A percentile compares a stretch with the other conserved stretches of the same genome.
phyloP scores from a whole-genome alignment of 108 stramenopile species.

The Pseudonitzschia delicatissima region DNA sequence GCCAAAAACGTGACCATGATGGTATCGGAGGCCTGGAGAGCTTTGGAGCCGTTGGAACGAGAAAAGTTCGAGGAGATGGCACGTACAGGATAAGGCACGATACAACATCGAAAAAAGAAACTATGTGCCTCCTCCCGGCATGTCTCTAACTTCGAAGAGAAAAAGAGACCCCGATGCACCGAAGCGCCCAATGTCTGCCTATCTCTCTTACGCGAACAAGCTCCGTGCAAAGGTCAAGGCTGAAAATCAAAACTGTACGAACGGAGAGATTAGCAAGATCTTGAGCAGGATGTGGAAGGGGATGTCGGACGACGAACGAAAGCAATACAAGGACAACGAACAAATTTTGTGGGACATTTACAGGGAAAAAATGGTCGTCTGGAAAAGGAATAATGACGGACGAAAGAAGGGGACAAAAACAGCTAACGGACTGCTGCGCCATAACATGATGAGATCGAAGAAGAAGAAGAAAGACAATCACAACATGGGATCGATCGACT shows the following conservation, averaged over 20 bases:
- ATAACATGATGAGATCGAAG: neutral
- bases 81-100: constrained; percentile 35
- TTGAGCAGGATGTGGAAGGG: constrained; percentile 44
- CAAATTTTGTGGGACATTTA: constrained; percentile 28
- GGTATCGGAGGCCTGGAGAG: constrained; percentile 43
- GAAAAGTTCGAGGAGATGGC: constrained; percentile 46
- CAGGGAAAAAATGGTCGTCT: constrained; percentile 31
- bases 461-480: constrained; percentile 1
- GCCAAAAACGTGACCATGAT: constrained; percentile 30
- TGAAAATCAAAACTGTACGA: constrained; percentile 25
- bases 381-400: constrained; percentile 31
- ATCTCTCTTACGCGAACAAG: constrained; percentile 40
- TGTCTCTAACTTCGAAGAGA: constrained; percentile 10
- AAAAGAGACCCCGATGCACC: constrained; percentile 25
- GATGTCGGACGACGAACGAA: constrained; percentile 14
- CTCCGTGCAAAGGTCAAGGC: constrained; percentile 34
- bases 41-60: constrained; percentile 25
- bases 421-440: neutral
- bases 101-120: constrained; percentile 37
- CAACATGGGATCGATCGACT: neutral
- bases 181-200: constrained; percentile 46
- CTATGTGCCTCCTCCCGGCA: constrained; percentile 37
- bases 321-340: constrained; percentile 31
- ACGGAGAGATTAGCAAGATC: constrained; percentile 39
- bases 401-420: constrained; percentile 6